Evolutionary conservation across 2,329 filamentous ascomycete genomes (phyloP), one percentile per base, ranked within the genome.

Genomic region (Sphaerulina musiva): DNA sequence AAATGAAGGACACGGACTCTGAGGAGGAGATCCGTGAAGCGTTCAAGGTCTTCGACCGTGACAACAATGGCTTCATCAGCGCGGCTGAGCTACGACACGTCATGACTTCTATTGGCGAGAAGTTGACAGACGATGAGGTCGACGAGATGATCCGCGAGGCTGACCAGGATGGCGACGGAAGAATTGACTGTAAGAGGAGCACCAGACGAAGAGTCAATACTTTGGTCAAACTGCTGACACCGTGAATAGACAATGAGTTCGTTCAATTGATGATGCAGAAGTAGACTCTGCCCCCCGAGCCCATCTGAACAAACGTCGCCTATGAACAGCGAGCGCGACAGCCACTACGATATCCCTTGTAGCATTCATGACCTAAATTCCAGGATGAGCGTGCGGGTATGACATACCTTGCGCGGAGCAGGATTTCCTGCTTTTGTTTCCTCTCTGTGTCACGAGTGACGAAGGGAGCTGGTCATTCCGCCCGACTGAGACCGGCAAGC

Each of bases 101-200:
- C 69, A 82, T 85, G 79, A 81, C 79, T 61, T 80, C 78, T 23
- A 80, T 84, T 52, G 82, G 82, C 61, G 81, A 85, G 75, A 80
- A 82, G 68, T 70, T 84, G 68, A 81, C 80, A 47, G 80, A 84
- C 62, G 79, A 79, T 42, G 80, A 85, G 72, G 78, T 84, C 55
- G 80, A 83, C 58, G 80, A 83, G 72, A 84, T 84, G 81, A 80
- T 85, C 66, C 71, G 78, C 65, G 79, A 83, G 72, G 81, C 81
- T 59, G 82, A 85, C 64, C 78, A 81, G 73, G 79, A 85, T 66
- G 80, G 80, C 40, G 80, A 84, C 64, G 82, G 82, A 54, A 75
- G 76, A 59, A 84, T 85, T 68, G 81, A 84, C 69, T 85, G 81
- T 83, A 68, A 68, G 76, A 39, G 10, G 26, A 29, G 10, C 39